Percentiles rank a stretch among this genome's conserved stretches.
phyloP scores from a whole-genome alignment of 1,284 basidiomycete genomes.

The Somion occarium region DNA sequence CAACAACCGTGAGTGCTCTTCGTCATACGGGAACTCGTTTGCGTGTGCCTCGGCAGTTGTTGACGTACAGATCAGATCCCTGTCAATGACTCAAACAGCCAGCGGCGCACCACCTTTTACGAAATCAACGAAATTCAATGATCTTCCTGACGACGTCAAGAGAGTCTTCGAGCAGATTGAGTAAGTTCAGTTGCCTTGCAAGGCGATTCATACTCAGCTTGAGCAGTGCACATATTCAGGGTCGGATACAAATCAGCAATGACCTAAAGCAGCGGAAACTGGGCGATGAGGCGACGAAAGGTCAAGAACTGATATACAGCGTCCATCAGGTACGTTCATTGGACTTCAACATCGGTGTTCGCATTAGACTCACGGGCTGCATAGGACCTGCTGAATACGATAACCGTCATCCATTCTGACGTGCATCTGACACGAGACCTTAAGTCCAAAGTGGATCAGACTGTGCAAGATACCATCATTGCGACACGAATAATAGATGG shows the following conservation, averaged over 20 bases:
- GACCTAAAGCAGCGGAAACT: constrained; percentile 72
- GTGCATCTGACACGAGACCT: constrained; percentile 61
- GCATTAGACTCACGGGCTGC: too few species aligned
- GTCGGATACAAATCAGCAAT: constrained; percentile 71
- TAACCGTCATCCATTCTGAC: constrained; percentile 64
- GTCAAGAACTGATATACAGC: constrained; percentile 58
- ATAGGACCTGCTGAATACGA: constrained; percentile 58
- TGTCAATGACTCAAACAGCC: constrained; percentile 21
- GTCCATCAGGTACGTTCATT: constrained; percentile 59
- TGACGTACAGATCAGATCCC: neutral
- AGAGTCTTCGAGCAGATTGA: constrained; percentile 67
- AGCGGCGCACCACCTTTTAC: constrained; percentile 48
- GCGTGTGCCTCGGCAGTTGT: neutral
- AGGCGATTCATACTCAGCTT: neutral
- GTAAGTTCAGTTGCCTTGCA: constrained; percentile 35
- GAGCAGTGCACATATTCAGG: constrained; percentile 51
- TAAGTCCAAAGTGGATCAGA: constrained; percentile 68
- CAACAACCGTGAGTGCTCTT: constrained; percentile 23
- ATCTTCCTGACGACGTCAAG: constrained; percentile 68
- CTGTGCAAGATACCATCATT: constrained; percentile 71
- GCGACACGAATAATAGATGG: constrained; percentile 72
- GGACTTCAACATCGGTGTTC: too few species aligned
- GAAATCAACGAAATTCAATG: constrained; percentile 80
- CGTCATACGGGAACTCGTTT: neutral
- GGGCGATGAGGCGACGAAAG: constrained; percentile 69